These are phyloP conservation scores for Boletus bicolor DNA, from an alignment of 768 basidiomycete species.

Conservation along the genomic window DNA sequence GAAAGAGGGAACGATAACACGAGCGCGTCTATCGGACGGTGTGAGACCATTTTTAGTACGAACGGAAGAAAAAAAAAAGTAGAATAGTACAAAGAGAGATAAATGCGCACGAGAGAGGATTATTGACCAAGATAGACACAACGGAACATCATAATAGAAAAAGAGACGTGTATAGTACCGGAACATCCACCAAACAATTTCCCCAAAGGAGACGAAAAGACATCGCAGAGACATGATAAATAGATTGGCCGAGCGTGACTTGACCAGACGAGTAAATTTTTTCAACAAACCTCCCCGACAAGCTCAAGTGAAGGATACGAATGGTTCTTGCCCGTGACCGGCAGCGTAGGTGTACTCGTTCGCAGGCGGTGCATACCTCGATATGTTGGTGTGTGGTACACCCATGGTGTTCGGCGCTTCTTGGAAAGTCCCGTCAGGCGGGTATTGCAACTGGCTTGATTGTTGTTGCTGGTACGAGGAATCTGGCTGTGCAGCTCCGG, in stretches of 20 bases:
- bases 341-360: slow-evolving; percentile 23
- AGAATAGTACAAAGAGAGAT: slow-evolving; percentile 12
- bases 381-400: slow-evolving; percentile 12
- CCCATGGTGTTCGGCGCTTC: slow-evolving; percentile 11
- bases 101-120: slow-evolving; percentile 6
- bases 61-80: background rate
- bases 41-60: slow-evolving; percentile 11
- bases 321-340: slow-evolving; percentile 25
- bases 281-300: background rate
- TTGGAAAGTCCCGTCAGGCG: slow-evolving; percentile 18
- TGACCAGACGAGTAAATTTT: slow-evolving; percentile 1
- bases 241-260: background rate
- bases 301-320: slow-evolving; percentile 16
- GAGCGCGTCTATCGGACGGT: slow-evolving; percentile 1
- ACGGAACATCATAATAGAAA: slow-evolving; percentile 4
- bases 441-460: slow-evolving; percentile 16
- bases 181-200: slow-evolving; percentile 8
- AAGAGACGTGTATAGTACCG: slow-evolving; percentile 1
- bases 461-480: slow-evolving; percentile 13
- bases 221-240: slow-evolving; percentile 4
- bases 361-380: slow-evolving; percentile 17
- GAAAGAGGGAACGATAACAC: slow-evolving; percentile 5
- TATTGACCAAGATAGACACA: slow-evolving; percentile 7
- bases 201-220: background rate
- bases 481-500: slow-evolving; percentile 10